Base-by-base conservation (phyloP, 129 eudicot species). In the Kitagawia praeruptora region DNA sequence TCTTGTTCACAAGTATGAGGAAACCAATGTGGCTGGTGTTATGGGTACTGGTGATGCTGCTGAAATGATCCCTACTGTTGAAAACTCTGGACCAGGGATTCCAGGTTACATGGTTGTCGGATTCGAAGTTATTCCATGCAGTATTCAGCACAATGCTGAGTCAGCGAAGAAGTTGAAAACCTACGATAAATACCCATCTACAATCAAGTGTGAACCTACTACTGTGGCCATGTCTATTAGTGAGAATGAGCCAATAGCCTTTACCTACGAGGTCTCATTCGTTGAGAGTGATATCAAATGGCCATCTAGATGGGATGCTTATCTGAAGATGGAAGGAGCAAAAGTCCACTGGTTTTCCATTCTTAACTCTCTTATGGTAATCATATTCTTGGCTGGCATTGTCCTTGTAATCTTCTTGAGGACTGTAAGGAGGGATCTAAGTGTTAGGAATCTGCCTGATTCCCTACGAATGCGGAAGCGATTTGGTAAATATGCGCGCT, bases 301-400 rank as follows among this genome's bases (percentile, higher is more conserved):
- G 97, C 97, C 97, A 0, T 92, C 96, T 10, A 88, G 97, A 85
- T 92, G 97, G 93, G 97, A 92, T 31, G 97, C 97, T 3, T 92
- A 92, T 82, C 83, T 92, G 85, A 92, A 92, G 75, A 92, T 90
- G 97, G 97, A 90, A 84, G 97, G 97, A 13, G 96, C 97, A 6
- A 92, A 92, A 77, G 96, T 92, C 47, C 97, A 92, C 77, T 92
- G 97, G 97, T 90, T 92, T 80, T 92, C 96, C 7, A 92, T 92
- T 76, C 81, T 92, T 42, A 92, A 92, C 77, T 92, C 97, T 1
- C 85, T 92, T 7, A 90, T 92, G 97, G 97, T 92, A 53, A 87
- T 92, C 72, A 90, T 93, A 67, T 92, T 92, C 83, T 83, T 92
- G 81, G 97, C 97, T 6, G 97, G 93, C 25, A 92, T 92, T 4